These are phyloP conservation scores for Cicer yamashitae DNA, from an alignment of 306 rosid genomes.

Conservation along the genomic window DNA sequence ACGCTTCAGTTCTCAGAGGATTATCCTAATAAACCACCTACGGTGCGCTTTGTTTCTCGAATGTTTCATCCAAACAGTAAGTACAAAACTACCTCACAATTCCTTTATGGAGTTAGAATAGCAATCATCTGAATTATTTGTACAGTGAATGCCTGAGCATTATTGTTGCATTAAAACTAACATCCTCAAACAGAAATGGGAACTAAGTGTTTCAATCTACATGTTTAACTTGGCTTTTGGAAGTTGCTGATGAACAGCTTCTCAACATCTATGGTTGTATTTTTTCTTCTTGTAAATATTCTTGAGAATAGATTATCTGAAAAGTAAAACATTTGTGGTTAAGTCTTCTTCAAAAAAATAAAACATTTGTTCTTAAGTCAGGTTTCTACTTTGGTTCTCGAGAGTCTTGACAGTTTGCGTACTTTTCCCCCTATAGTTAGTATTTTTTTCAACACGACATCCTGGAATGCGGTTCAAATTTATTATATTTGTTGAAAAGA, in stretches of 20 bases:
- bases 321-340: too few relatives aligned
- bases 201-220: not conserved
- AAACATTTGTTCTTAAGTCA: not conserved
- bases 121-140: constrained; percentile 24
- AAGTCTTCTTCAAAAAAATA: not conserved
- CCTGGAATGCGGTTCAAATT: constrained; percentile 16
- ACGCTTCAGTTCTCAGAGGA: constrained; percentile 92
- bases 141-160: not conserved
- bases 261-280: constrained; percentile 8
- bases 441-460: not conserved
- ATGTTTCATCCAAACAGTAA: constrained; percentile 99
- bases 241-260: constrained; percentile 8
- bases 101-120: constrained; percentile 22
- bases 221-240: constrained; percentile 15
- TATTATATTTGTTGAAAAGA: constrained; percentile 19
- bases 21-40: constrained; percentile 97
- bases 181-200: constrained; percentile 6
- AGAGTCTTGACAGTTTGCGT: not conserved
- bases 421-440: constrained; percentile 11
- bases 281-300: too few relatives aligned
- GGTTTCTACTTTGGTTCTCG: constrained; percentile 8
- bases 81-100: constrained; percentile 44
- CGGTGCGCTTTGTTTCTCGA: constrained; percentile 92
- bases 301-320: too few relatives aligned
- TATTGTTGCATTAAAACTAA: not conserved